Conservation (phyloP, 805 yeast genomes). For the Nakazawaea peltata region DNA sequence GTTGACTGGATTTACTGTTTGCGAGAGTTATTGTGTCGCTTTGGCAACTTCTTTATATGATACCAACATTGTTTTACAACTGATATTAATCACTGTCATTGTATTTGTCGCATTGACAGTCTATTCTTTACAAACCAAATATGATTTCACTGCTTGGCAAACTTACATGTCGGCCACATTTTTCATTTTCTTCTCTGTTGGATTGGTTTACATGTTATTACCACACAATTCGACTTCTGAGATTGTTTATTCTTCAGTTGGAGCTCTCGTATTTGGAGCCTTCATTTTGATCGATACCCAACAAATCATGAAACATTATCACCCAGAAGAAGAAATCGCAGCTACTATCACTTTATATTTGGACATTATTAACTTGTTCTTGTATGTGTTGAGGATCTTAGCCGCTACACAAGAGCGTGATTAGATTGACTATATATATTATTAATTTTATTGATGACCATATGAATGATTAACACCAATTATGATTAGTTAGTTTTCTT, state of each 20-base stretch:
- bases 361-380: constrained; percentile 76
- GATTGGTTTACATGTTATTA: constrained; percentile 63
- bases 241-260: constrained; percentile 59
- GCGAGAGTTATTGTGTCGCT: constrained; percentile 70
- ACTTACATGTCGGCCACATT: constrained; percentile 47
- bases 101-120: constrained; percentile 70
- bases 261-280: constrained; percentile 65
- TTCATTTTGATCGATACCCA: constrained; percentile 81
- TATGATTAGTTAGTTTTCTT: too few relatives aligned
- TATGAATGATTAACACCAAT: too few relatives aligned
- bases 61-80: constrained; percentile 58
- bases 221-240: constrained; percentile 52
- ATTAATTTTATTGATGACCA: too few relatives aligned
- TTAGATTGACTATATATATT: too few relatives aligned
- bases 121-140: constrained; percentile 71
- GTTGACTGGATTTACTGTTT: constrained; percentile 59
- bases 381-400: constrained; percentile 64
- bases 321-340: constrained; percentile 79
- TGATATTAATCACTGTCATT: constrained; percentile 57
- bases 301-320: constrained; percentile 60
- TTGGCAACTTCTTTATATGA: constrained; percentile 56
- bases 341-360: constrained; percentile 74
- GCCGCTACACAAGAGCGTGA: constrained; percentile 19
- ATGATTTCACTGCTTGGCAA: constrained; percentile 65
- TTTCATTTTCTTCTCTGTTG: constrained; percentile 64